These are phyloP conservation scores for Clavispora carvajalis DNA, from an alignment of 805 yeast species.

Conservation along the genomic window DNA sequence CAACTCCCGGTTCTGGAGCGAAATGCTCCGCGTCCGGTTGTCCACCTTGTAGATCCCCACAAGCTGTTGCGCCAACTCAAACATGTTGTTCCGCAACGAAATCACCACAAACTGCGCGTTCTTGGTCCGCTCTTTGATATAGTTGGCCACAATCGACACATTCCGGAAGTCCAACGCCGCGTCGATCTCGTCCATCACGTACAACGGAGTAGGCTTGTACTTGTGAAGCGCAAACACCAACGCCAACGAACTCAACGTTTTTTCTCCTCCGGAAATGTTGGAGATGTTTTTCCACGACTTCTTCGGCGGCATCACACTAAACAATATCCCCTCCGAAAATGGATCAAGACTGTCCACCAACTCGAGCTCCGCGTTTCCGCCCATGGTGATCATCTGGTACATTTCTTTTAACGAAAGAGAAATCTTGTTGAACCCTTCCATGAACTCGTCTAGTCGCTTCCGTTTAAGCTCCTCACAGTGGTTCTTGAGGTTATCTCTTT, in stretches of 20 bases:
- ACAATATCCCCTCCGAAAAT: conserved; percentile 93
- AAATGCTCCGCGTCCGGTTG: conserved; percentile 83
- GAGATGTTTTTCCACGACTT: conserved; percentile 96
- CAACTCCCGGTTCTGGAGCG: conserved; percentile 62
- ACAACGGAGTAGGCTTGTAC: conserved; percentile 93
- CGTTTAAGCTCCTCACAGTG: conserved; percentile 66
- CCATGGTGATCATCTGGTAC: conserved; percentile 99
- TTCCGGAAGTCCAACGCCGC: conserved; percentile 97
- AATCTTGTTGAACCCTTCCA: conserved; percentile 85
- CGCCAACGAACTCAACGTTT: conserved; percentile 90
- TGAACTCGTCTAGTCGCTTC: conserved; percentile 78
- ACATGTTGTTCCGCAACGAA: conserved; percentile 94
- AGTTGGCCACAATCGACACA: conserved; percentile 95
- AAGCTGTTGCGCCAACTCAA: conserved; percentile 88
- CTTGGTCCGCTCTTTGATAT: conserved; percentile 90
- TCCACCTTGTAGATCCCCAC: conserved; percentile 94
- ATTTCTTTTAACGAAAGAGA: conserved; percentile 87
- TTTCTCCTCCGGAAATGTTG: conserved; percentile 95
- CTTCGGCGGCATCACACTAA: conserved; percentile 99
- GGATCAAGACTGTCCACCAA: conserved; percentile 94
- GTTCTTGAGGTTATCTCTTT: conserved; percentile 59
- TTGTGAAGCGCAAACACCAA: conserved; percentile 93
- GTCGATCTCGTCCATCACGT: conserved; percentile 98
- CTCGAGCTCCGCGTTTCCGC: conserved; percentile 97
- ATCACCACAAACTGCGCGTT: conserved; percentile 96